phyloP scores from a whole-genome alignment of 2,329 filamentous ascomycete genomes.

The Sphaceloma murrayae region DNA sequence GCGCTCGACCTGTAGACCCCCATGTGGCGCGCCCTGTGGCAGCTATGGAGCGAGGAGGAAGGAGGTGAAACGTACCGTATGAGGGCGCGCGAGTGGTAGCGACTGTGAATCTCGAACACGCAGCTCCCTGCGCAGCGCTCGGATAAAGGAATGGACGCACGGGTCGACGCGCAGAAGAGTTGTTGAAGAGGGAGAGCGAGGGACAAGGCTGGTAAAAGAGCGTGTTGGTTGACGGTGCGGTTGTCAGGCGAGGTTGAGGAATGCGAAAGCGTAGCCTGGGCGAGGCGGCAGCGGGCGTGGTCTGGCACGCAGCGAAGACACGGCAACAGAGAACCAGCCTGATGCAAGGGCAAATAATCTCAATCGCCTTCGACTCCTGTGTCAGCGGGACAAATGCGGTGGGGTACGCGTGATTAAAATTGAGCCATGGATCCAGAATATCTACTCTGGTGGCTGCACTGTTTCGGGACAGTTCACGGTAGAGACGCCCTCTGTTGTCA shows the following conservation, averaged over 20 bases:
- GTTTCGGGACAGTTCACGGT: constrained; percentile 7
- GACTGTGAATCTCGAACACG: neutral
- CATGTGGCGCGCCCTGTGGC: neutral
- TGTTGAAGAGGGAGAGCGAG: neutral
- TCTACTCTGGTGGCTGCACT: constrained; percentile 2
- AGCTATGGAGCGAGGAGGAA: constrained; percentile 12
- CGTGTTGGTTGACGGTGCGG: neutral
- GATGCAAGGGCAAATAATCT: constrained; percentile 7
- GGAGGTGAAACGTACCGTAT: constrained; percentile 10
- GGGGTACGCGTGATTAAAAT: constrained; percentile 43
- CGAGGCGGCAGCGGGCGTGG: no score
- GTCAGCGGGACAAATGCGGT: constrained; percentile 84
- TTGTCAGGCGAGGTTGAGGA: constrained; percentile 1
- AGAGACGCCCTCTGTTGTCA: constrained; percentile 6
- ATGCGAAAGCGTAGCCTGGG: constrained; percentile 9
- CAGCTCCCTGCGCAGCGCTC: constrained; percentile 1
- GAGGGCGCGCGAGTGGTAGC: constrained; percentile 3
- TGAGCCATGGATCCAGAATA: constrained; percentile 14
- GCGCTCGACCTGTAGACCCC: constrained; percentile 10
- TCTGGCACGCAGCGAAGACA: constrained; percentile 11
- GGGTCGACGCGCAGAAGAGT: constrained; percentile 9
- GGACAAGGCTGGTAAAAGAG: constrained; percentile 5
- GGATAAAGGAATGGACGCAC: constrained; percentile 13
- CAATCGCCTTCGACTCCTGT: no score
- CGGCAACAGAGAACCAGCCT: neutral